phyloP scores from a whole-genome alignment of 1,284 basidiomycete genomes.

The Phellinidium pouzarii region DNA sequence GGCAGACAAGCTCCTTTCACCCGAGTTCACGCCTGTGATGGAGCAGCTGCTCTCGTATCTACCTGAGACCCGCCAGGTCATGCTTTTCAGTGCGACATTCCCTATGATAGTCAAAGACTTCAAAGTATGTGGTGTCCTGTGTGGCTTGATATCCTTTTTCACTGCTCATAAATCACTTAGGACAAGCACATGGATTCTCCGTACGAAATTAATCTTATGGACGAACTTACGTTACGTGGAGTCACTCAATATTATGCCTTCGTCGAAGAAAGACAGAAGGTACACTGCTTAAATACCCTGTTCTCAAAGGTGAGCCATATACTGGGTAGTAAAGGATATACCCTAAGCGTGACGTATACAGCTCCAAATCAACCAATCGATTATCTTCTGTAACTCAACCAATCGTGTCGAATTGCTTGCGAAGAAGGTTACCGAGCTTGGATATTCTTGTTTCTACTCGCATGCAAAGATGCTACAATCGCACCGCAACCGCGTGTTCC shows the following conservation, averaged over 20 bases:
- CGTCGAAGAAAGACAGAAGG: constrained; percentile 98
- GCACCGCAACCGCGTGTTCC: constrained; percentile 98
- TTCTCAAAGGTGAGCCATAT: constrained; percentile 75
- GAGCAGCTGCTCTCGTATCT: constrained; percentile 89
- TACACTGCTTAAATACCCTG: constrained; percentile 96
- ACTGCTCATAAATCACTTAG: constrained; percentile 34
- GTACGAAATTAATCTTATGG: constrained; percentile 99
- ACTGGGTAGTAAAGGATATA: constrained; percentile 16
- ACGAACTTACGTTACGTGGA: constrained; percentile 96
- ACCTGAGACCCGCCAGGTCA: constrained; percentile 87
- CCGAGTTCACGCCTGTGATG: constrained; percentile 98
- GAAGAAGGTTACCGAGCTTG: constrained; percentile 98
- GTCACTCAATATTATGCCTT: constrained; percentile 99
- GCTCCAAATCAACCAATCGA: constrained; percentile 99
- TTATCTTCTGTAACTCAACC: constrained; percentile 99
- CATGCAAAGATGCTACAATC: constrained; percentile 99
- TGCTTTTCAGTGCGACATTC: constrained; percentile 99
- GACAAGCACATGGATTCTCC: constrained; percentile 97
- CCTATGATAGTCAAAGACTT: constrained; percentile 99
- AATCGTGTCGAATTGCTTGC: constrained; percentile 98
- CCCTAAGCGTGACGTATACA: constrained; percentile 29
- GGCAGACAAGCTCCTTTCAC: constrained; percentile 95
- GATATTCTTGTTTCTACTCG: constrained; percentile 99
- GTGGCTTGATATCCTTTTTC: constrained; percentile 3
- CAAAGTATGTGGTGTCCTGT: constrained; percentile 52